A percentile compares a stretch with the other conserved stretches of the same genome.
Conservation (phyloP, 2,329 filamentous ascomycete species). For the Ascochyta viciae-villosae region DNA sequence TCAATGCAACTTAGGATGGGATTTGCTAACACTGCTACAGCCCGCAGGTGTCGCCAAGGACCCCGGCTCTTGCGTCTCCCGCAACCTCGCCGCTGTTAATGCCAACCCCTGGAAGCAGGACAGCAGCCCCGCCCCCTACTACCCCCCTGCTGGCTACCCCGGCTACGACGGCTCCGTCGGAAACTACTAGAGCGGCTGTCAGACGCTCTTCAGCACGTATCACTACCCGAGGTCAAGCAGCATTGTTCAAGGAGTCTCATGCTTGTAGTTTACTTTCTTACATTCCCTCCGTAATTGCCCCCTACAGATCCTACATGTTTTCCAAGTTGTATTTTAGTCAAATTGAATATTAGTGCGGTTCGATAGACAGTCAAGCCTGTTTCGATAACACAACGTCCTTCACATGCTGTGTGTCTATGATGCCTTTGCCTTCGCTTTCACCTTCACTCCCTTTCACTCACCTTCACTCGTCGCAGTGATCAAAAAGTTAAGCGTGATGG, state of each 20-base stretch:
- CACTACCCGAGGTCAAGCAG: conserved; percentile 18
- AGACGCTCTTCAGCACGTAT: conserved; percentile 9
- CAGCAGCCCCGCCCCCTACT: conserved; percentile 12
- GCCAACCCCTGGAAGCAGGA: conserved; percentile 24
- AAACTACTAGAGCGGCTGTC: conserved; percentile 1
- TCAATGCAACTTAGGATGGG: not conserved
- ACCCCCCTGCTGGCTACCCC: conserved; percentile 6
- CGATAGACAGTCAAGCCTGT: conserved; percentile 14
- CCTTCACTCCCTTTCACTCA: not conserved
- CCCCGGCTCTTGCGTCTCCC: conserved; percentile 1
- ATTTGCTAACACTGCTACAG: conserved; percentile 8
- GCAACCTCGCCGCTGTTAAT: conserved; percentile 28
- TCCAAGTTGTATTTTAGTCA: conserved; percentile 21
- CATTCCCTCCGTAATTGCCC: conserved; percentile 21
- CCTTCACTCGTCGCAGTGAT: not conserved
- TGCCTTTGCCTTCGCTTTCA: conserved; percentile 6
- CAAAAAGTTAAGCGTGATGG: not conserved
- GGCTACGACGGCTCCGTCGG: conserved; percentile 1
- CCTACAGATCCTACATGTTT: conserved; percentile 17
- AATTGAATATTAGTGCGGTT: conserved; percentile 23
- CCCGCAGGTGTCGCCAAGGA: conserved; percentile 27
- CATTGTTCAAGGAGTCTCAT: conserved; percentile 20
- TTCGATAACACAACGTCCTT: not conserved
- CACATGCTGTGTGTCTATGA: not conserved
- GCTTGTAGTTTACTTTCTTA: conserved; percentile 20